These are phyloP conservation scores for Populus pruinosa DNA, from an alignment of 345 rosid species.

Conservation along the genomic window DNA sequence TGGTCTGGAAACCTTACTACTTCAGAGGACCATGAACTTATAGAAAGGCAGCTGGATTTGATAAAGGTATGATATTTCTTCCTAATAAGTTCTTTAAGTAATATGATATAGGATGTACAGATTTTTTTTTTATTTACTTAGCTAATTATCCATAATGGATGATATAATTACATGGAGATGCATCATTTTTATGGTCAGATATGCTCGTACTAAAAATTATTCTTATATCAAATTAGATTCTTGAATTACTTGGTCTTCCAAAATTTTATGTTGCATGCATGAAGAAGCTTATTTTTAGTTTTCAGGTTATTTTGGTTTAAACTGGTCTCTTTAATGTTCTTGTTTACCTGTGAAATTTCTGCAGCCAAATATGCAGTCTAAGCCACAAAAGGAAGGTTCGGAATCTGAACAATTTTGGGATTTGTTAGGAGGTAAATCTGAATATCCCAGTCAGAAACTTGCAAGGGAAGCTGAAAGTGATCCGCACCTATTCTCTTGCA, in stretches of 20 bases:
- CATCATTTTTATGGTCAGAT: too few relatives aligned
- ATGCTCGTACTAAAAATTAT: too few relatives aligned
- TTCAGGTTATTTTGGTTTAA: constrained; percentile 9
- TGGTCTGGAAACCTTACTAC: constrained; percentile 89
- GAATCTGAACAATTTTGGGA: constrained; percentile 96
- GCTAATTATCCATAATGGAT: too few relatives aligned
- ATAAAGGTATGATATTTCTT: constrained; percentile 62
- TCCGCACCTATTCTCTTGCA: constrained; percentile 91
- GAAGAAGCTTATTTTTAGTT: constrained; percentile 7
- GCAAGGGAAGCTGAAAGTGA: constrained; percentile 74
- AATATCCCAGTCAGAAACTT: constrained; percentile 72
- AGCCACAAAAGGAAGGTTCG: constrained; percentile 88
- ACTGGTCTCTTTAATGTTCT: not conserved
- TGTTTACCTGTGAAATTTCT: constrained; percentile 24
- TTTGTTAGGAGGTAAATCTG: constrained; percentile 77
- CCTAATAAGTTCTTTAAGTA: constrained; percentile 4
- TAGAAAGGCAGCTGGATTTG: constrained; percentile 93
- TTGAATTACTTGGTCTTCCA: not conserved
- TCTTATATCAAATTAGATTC: not conserved
- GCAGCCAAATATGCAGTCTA: constrained; percentile 83
- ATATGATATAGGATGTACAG: constrained; percentile 6
- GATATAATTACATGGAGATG: too few relatives aligned
- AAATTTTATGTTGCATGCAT: not conserved
- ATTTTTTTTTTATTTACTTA: too few relatives aligned
- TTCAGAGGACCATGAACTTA: constrained; percentile 72